Evolutionary conservation across 371 early-diverging fungal genomes (phyloP).

Genomic region (Umbelopsis sp.): DNA sequence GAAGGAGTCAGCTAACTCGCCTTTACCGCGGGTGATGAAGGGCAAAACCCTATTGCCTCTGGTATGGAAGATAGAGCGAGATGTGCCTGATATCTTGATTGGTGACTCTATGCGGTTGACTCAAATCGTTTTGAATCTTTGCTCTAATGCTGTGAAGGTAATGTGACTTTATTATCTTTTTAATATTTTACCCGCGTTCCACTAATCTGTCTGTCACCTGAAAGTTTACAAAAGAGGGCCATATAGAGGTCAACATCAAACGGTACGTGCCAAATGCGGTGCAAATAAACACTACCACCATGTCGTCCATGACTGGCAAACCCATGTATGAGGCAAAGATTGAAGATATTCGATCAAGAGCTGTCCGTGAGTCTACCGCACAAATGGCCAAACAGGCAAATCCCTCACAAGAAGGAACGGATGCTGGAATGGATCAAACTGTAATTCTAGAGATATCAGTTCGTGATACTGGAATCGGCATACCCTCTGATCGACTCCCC

Average conservation of each 20-base stretch:
- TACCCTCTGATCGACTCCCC: conserved; percentile 61
- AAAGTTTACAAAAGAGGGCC: conserved; percentile 51
- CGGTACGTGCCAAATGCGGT: conserved; percentile 34
- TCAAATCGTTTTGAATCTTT: conserved; percentile 61
- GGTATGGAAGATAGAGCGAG: conserved; percentile 60
- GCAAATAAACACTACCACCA: conserved; percentile 20
- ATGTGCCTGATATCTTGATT: conserved; percentile 59
- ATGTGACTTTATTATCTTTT: conserved; percentile 2
- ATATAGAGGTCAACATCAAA: conserved; percentile 45
- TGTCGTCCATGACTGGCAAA: conserved; percentile 28
- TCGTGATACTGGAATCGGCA: conserved; percentile 63
- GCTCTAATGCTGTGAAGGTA: conserved; percentile 66
- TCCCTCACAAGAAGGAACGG: neutral
- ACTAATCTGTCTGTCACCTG: conserved; percentile 27
- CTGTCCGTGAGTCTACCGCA: conserved; percentile 18
- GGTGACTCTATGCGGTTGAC: conserved; percentile 64
- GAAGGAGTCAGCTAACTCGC: conserved; percentile 23
- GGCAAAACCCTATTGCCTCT: conserved; percentile 55
- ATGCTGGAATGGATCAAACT: neutral
- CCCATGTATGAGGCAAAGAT: conserved; percentile 60
- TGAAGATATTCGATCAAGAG: conserved; percentile 40
- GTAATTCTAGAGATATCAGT: conserved; percentile 60
- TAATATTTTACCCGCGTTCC: conserved; percentile 17
- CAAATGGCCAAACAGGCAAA: neutral
- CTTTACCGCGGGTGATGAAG: conserved; percentile 26